These are phyloP conservation scores for Schizochytrium sp. DNA, from an alignment of 108 stramenopile species.

Conservation along the genomic window DNA sequence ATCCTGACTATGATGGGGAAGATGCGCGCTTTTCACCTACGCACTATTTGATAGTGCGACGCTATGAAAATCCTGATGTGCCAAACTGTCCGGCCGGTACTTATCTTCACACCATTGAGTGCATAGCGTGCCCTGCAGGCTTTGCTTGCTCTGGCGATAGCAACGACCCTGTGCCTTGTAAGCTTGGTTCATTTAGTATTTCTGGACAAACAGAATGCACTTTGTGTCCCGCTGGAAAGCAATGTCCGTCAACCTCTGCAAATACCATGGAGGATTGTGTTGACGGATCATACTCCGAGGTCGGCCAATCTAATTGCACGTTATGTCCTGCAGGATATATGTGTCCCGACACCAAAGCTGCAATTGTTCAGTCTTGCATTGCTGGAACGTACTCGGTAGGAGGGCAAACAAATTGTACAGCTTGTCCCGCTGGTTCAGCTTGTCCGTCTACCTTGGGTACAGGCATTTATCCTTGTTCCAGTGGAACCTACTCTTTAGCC, in stretches of 20 bases:
- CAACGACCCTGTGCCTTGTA: constrained; percentile 60
- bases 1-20: constrained; percentile 35
- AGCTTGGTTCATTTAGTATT: constrained; percentile 66
- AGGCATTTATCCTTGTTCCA: constrained; percentile 44
- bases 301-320: constrained; percentile 64
- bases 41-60: background rate
- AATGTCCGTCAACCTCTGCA: constrained; percentile 62
- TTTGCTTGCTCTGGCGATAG: constrained; percentile 65
- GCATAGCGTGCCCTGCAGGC: constrained; percentile 66
- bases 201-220: constrained; percentile 67
- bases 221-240: constrained; percentile 68
- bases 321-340: constrained; percentile 71
- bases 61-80: background rate
- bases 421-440: constrained; percentile 70
- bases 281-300: constrained; percentile 67
- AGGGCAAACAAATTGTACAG: constrained; percentile 50
- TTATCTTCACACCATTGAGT: background rate
- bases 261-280: constrained; percentile 59
- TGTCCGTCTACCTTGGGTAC: constrained; percentile 64
- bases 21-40: constrained; percentile 13
- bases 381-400: constrained; percentile 4
- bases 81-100: constrained; percentile 27
- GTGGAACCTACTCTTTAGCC: constrained; percentile 66
- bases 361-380: background rate
- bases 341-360: constrained; percentile 63